Base-by-base conservation (phyloP, 75 land plant genomes). In the Picea glauca region DNA sequence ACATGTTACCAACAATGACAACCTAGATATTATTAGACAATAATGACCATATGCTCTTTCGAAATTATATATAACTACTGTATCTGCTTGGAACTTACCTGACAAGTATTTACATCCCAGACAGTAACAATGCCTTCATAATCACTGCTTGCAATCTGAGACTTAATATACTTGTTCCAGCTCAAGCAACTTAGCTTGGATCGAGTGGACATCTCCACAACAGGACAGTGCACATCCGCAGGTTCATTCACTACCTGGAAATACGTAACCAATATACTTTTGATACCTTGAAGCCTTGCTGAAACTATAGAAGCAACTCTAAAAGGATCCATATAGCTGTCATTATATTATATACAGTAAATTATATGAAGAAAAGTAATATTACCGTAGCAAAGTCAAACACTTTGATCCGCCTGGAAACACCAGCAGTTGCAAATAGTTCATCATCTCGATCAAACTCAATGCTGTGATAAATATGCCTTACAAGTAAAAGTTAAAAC, bases 391-490 rank as follows among this genome's bases (percentile, higher is more conserved):
- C 85, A 86, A 94, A 97, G 60, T 97, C 98, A 79, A 97, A 97
- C 30, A 97, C 91, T 83, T 97, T 97, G 58, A 97, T 97, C 62
- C 99, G 88, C 78, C 93, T 86, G 35, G 99, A 97, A 40, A 97
- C 99, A 35, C 99, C 99, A 84, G 99, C 99, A 33, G 99, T 97
- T 38, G 99, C 99, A 88, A 97, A 97, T 70, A 97, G 80, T 79
- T 95, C 93, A 85, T 97, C 99, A 86, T 97, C 99, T 43, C 99
- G 86, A 63, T 95, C 94, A 83, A 97, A 97, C 78, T 97, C 99
- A 67, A 97, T 97, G 85, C 99, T 97, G 99, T 77, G 88, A 75
- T 17, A 50, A 50, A 31, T 12, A 72, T 13, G 13, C 54, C 74
- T 20, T 43, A 43, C 3, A 43, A 50, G 11, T 50, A 50, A 50